These are phyloP conservation scores for Oryza rufipogon DNA, from an alignment of 176 grass and related monocot genomes.

Conservation along the genomic window DNA sequence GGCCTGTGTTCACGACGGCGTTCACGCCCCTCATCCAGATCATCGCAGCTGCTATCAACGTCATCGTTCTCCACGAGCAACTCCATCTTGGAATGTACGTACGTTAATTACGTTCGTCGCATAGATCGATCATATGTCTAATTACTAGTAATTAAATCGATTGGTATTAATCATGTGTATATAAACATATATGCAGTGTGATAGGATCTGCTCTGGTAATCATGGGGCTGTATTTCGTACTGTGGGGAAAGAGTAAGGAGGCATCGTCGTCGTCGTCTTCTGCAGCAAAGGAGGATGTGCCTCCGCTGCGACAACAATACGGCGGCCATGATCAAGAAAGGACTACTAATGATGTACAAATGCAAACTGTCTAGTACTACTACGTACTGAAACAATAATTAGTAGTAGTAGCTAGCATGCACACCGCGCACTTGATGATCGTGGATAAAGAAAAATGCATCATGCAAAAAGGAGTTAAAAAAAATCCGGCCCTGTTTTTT, in stretches of 20 bases:
- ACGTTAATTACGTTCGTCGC: not conserved
- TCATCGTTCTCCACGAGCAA: constrained; percentile 64
- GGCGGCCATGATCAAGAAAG: not conserved
- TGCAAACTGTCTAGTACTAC: not conserved
- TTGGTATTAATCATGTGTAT: too few species aligned
- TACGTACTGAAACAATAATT: too few species aligned
- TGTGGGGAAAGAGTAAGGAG: constrained; percentile 80
- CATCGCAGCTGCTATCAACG: constrained; percentile 63
- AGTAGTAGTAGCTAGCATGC: too few species aligned
- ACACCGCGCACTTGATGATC: too few species aligned
- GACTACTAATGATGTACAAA: not conserved
- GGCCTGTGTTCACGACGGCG: constrained; percentile 73
- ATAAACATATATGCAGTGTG: constrained; percentile 28
- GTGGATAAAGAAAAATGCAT: too few species aligned
- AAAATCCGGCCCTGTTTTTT: too few species aligned
- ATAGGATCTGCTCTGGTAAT: constrained; percentile 62
- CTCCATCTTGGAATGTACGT: constrained; percentile 72
- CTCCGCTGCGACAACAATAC: not conserved
- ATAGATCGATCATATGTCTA: too few species aligned
- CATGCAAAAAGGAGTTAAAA: too few species aligned
- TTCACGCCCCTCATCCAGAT: constrained; percentile 84
- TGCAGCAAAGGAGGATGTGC: not conserved
- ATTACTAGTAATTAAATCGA: too few species aligned
- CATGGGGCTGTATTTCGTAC: constrained; percentile 62
- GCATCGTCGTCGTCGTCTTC: not conserved